These are phyloP conservation scores for Coniella vitis DNA, from an alignment of 2,329 filamentous ascomycete species.

Conservation along the genomic window DNA sequence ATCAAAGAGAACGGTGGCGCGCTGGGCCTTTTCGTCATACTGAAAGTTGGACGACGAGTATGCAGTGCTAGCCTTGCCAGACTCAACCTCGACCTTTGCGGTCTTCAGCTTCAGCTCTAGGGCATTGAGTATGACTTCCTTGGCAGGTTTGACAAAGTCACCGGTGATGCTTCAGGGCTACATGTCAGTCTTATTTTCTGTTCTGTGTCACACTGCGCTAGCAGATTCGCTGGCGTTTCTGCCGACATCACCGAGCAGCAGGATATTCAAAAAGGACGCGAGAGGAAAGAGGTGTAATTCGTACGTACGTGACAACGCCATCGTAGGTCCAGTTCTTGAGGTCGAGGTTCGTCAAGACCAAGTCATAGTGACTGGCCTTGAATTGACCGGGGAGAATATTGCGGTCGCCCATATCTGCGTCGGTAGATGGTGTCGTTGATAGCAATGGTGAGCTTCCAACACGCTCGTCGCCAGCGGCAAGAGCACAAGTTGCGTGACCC, in stretches of 20 bases:
- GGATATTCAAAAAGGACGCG: neutral
- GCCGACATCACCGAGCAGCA: too few relatives aligned
- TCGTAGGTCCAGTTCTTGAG: constrained; percentile 71
- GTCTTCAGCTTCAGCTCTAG: constrained; percentile 73
- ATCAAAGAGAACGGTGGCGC: constrained; percentile 69
- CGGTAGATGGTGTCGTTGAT: neutral
- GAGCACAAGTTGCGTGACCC: constrained; percentile 14
- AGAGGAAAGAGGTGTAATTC: neutral
- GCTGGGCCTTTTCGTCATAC: constrained; percentile 79
- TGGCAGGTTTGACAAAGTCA: constrained; percentile 64
- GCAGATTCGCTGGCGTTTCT: too few relatives aligned
- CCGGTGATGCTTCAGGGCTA: constrained; percentile 56
- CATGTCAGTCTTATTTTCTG: neutral
- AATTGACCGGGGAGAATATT: constrained; percentile 58
- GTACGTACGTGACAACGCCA: constrained; percentile 61
- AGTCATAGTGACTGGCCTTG: constrained; percentile 78
- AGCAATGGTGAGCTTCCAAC: constrained; percentile 22
- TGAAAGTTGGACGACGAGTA: constrained; percentile 60
- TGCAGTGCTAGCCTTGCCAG: constrained; percentile 49
- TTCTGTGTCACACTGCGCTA: neutral
- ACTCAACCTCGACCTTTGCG: constrained; percentile 52
- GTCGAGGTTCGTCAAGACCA: constrained; percentile 76
- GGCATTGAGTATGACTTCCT: constrained; percentile 75
- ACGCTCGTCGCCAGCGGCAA: constrained; percentile 7
- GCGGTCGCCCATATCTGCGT: constrained; percentile 46